Base-by-base conservation (phyloP, 2,329 filamentous ascomycete species). In the Aspergillus niger region DNA sequence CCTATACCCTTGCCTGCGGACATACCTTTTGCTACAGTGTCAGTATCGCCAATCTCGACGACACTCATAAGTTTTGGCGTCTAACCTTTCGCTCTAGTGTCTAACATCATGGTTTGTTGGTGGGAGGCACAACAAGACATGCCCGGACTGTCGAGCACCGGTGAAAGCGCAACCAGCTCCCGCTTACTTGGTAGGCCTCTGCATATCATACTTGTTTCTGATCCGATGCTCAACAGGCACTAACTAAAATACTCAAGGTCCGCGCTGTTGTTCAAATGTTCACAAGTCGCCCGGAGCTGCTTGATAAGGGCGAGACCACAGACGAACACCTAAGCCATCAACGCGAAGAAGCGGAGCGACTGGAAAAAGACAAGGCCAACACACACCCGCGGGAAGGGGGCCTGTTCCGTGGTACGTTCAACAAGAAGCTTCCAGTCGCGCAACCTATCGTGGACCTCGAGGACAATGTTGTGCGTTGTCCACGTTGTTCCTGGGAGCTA, bases 1-100 rank as follows among this genome's bases (percentile, higher is more conserved):
- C 88, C 2, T 91, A 86, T 74, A 88, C 85, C 17, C 81, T 90
- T 55, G 81, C 81, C 6, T 91, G 88, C 68, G 88, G 88, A 3
- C 88, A 91, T 72, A 90, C 88, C 6, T 90, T 89, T 74, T 91
- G 88, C 76, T 91, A 91, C 71, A 85, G 83, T 48, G 84, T 86
- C 65, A 73, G 82, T 75, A 8, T 48, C 41, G 50, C 30, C 53
- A 8, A n/a, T 36, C 11, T 20, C 13, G 24, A 39, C 17, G 28
- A 39, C 32, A n/a, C 3, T 49, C 15, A 22, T 47, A 36, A 36
- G 4, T 13, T 41, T 17, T 3, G 17, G 30, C 39, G n/a, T 38
- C 61, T 67, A 51, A 66, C 43, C 22, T 70, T 75, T 68, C 70
- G 71, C 48, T 10, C 28, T 72, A 86, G 84, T 86, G 86, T 67